Base-by-base conservation (phyloP, 2,329 filamentous ascomycete genomes). In the Orbilia javanica region DNA sequence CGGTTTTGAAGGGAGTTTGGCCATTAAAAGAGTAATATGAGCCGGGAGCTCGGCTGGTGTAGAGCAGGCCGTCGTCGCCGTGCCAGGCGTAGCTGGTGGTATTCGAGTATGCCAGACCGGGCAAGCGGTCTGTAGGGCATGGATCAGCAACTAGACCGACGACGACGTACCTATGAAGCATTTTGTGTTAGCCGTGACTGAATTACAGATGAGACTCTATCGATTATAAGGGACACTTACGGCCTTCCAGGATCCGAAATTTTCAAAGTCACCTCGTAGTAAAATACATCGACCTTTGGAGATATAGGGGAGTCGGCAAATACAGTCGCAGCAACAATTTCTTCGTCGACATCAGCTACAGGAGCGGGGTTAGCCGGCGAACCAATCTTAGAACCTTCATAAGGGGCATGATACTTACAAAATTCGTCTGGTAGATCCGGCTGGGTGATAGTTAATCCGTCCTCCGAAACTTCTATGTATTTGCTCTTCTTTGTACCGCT, bases 11-110 rank as follows among this genome's bases (percentile, higher is more conserved):
- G 3, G 29, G 10, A 0, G 20, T 31, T n/a, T 48, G 46, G 27
- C 34, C 42, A 22, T 18, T 39, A 20, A 52, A 44, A 4, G 48
- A 36, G 8, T 60, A 20, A 46, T 31, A 77, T n/a, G 66, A 36
- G 11, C 55, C 50, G 10, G 44, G 13, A 3, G 50, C 39, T 13
- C 34, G 64, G 34, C 57, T 70, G 22, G 34, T 66, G 50, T 70
- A 77, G 5, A 64, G 39, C 18, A 7, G 39, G 1, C 60, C 73
- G 20, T 77, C 73, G n/a, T 77, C 69, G 4, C 73, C 73, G 22
- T 77, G 73, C 66, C 64, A 68, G 29, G 57, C 73, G 52, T 77
- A 77, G 18, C 48, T 63, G 4, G 69, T 44, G 20, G 73, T 60
- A 25, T 50, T 46, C 22, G 36, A 65, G 29, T 66, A 57, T 46